These are phyloP conservation scores for Xerocomus minutiporus DNA, from an alignment of 1,284 basidiomycete species.

Conservation along the genomic window DNA sequence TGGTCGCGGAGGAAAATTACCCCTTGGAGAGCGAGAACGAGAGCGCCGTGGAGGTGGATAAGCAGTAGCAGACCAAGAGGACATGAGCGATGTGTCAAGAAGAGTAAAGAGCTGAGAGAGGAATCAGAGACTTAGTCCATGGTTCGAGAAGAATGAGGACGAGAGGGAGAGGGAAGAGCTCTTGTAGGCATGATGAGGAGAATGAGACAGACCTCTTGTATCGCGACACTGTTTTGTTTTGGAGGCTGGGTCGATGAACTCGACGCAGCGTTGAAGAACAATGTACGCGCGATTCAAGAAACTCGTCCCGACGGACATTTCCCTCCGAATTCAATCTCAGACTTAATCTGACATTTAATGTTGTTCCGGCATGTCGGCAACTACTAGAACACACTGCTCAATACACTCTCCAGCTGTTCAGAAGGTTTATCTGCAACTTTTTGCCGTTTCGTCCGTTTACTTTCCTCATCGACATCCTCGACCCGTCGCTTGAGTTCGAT, in stretches of 20 bases:
- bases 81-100: constrained; percentile 57
- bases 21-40: constrained; percentile 71
- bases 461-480: constrained; percentile 29
- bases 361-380: constrained; percentile 19
- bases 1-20: constrained; percentile 48
- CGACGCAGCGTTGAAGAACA: constrained; percentile 51
- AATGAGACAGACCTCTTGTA: constrained; percentile 79
- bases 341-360: constrained; percentile 32
- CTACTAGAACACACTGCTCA: constrained; percentile 52
- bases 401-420: constrained; percentile 44
- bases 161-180: constrained; percentile 48
- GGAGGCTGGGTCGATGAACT: constrained; percentile 50
- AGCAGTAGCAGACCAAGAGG: constrained; percentile 58
- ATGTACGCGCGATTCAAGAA: constrained; percentile 64
- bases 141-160: constrained; percentile 71
- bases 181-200: constrained; percentile 65
- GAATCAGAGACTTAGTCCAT: constrained; percentile 60
- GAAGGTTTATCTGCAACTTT: constrained; percentile 17
- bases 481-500: constrained; percentile 20
- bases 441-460: constrained; percentile 18
- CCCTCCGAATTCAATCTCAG: constrained; percentile 44
- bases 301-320: constrained; percentile 18
- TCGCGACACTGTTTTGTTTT: constrained; percentile 55
- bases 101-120: constrained; percentile 57
- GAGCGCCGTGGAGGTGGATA: constrained; percentile 72